Evolutionary conservation across 2,329 filamentous ascomycete genomes (phyloP).

Genomic region (Trematosphaeria pertusa): DNA sequence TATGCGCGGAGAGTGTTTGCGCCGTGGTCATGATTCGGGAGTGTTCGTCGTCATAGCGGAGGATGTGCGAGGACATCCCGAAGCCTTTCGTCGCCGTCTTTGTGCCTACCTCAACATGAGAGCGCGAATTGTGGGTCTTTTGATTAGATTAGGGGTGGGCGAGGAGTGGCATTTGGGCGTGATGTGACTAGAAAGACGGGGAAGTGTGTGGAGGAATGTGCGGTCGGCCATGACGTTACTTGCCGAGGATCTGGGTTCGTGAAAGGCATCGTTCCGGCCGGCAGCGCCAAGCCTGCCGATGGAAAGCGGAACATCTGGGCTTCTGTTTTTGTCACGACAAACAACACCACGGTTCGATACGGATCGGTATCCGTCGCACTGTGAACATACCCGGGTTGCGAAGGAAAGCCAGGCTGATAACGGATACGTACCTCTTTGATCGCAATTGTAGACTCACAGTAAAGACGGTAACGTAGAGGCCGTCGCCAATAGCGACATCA

Average conservation of each 20-base stretch:
- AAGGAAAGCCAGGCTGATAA: no score
- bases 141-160: no score
- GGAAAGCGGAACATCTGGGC: constrained; percentile 13
- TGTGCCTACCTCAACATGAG: constrained; percentile 32
- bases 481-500: no score
- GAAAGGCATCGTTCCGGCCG: constrained; percentile 12
- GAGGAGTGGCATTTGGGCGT: neutral
- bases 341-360: constrained; percentile 12
- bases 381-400: no score
- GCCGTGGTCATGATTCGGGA: constrained; percentile 47
- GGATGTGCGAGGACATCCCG: constrained; percentile 49
- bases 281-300: constrained; percentile 18
- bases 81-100: constrained; percentile 10
- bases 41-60: constrained; percentile 44
- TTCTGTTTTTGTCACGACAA: neutral
- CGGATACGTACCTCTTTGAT: no score
- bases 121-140: constrained; percentile 5
- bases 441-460: no score
- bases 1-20: constrained; percentile 29
- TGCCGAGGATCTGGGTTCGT: constrained; percentile 21
- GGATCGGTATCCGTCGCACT: no score
- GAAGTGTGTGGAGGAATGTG: constrained; percentile 6
- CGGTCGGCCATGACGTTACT: constrained; percentile 18
- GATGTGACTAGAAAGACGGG: constrained; percentile 11
- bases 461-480: no score